Conservation (phyloP, 2,329 filamentous ascomycete species). For the Lachnum nothofagi region DNA sequence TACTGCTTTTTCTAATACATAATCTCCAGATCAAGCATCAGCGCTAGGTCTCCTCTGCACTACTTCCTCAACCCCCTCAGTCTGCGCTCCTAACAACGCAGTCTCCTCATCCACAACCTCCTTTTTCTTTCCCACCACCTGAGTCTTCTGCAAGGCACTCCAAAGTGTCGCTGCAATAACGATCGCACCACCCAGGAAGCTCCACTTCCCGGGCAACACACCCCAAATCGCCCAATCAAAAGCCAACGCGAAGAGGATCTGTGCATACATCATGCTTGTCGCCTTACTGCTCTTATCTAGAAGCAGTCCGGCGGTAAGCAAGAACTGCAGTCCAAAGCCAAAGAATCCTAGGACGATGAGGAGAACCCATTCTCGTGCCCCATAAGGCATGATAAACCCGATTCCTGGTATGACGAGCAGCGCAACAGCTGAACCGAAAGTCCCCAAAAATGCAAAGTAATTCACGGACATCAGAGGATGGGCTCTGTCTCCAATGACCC, state of each 20-base stretch:
- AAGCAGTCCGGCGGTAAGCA: constrained; percentile 71
- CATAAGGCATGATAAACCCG: constrained; percentile 41
- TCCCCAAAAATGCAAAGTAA: constrained; percentile 71
- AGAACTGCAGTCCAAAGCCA: constrained; percentile 80
- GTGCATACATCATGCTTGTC: constrained; percentile 63
- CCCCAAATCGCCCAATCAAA: constrained; percentile 32
- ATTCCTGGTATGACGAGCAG: constrained; percentile 42
- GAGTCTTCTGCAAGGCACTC: constrained; percentile 27
- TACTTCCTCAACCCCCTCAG: constrained; percentile 14
- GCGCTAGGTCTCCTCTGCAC: constrained; percentile 15
- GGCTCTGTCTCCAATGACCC: constrained; percentile 73
- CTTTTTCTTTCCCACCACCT: background rate
- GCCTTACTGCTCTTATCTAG: constrained; percentile 33
- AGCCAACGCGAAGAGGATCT: constrained; percentile 58
- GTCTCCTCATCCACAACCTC: constrained; percentile 27
- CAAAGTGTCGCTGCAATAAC: constrained; percentile 31
- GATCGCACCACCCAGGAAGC: constrained; percentile 27
- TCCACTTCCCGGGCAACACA: constrained; percentile 27
- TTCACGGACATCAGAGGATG: constrained; percentile 83
- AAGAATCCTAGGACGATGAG: constrained; percentile 63
- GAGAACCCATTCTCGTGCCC: constrained; percentile 52
- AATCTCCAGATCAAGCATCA: no score
- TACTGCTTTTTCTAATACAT: no score
- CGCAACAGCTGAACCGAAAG: constrained; percentile 56
- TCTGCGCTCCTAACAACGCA: constrained; percentile 22